Conservation (phyloP, 768 basidiomycete genomes). For the Psilocybe azurescens region DNA sequence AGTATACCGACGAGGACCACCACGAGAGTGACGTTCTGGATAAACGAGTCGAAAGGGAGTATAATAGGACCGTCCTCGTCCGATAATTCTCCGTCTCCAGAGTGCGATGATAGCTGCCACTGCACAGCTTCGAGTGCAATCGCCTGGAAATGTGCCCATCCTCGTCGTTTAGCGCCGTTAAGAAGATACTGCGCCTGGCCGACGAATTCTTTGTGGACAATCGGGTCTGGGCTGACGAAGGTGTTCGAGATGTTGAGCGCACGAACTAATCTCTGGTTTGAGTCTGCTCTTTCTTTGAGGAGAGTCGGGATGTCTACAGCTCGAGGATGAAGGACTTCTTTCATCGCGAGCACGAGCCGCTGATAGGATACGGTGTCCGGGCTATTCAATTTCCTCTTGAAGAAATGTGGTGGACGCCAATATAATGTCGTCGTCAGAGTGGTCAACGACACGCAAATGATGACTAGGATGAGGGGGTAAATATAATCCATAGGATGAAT, state of each 20-base stretch:
- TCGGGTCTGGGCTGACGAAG: constrained; percentile 48
- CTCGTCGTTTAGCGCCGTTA: constrained; percentile 25
- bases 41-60: constrained; percentile 39
- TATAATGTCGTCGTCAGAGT: neutral
- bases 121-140: constrained; percentile 36
- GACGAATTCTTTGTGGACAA: constrained; percentile 42
- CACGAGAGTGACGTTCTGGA: constrained; percentile 44
- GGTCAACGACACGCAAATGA: neutral
- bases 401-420: neutral
- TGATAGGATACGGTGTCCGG: neutral
- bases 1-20: constrained; percentile 51
- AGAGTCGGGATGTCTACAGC: constrained; percentile 17
- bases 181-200: constrained; percentile 34
- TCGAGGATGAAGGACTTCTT: constrained; percentile 20
- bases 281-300: constrained; percentile 35
- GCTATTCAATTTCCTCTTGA: neutral
- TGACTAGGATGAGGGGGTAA: too few species aligned
- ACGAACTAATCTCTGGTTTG: constrained; percentile 39
- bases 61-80: neutral
- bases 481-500: too few species aligned
- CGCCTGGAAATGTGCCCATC: constrained; percentile 40
- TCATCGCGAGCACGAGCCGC: neutral
- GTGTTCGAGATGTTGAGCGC: constrained; percentile 51
- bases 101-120: constrained; percentile 19
- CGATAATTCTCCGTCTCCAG: neutral